Evolutionary conservation across 495 filamentous ascomycete genomes (phyloP), one percentile per base, ranked within the genome.

Genomic region (Chaetomium fimeti): DNA sequence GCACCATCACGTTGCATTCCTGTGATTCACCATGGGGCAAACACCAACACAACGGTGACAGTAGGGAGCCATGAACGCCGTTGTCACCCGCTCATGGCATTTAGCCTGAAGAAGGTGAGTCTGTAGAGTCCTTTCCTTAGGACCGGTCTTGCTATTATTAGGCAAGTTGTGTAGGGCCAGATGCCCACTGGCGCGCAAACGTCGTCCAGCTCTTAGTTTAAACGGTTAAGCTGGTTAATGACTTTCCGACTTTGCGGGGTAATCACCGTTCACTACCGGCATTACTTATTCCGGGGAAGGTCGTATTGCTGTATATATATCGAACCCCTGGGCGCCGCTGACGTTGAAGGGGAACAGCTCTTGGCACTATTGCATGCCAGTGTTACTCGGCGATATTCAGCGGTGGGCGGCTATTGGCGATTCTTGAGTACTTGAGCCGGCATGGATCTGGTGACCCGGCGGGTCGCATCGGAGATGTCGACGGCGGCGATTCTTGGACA

Each of bases 231-330:
- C 5, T 48, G 25, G 36, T 28, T 45, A 18, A 58, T 59, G 27
- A 61, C 25, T 42, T 13, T 45, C 49, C 32, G 25, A 16, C 29
- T 45, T 28, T 62, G 60, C 49, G 60, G 60, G 32, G 60, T 61
- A 47, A 9, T 36, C 7, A 15, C 38, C 51, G 40, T 25, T 5
- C 58, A 62, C 60, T 62, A 24, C 60, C 60, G 60, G 49, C 60
- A 32, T 43, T 22, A 18, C 7, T 13, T 36, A 38, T 51, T 60
- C 45, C 58, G 36, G 45, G 43, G 40, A 59, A 32, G 24, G 57
- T 59, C 12, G 36, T 27, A 51, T 12, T 18, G 20, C 11, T 43
- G 22, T 9, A 57, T 57, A 32, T 18, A 56, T 56, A 24, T 38
- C n/a, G 12, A n/a, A 11, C 20, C 43, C 27, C 2, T 52, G 29